These are phyloP conservation scores for Blastocladiella emersonii DNA, from an alignment of 371 early-diverging fungal genomes.

Conservation along the genomic window DNA sequence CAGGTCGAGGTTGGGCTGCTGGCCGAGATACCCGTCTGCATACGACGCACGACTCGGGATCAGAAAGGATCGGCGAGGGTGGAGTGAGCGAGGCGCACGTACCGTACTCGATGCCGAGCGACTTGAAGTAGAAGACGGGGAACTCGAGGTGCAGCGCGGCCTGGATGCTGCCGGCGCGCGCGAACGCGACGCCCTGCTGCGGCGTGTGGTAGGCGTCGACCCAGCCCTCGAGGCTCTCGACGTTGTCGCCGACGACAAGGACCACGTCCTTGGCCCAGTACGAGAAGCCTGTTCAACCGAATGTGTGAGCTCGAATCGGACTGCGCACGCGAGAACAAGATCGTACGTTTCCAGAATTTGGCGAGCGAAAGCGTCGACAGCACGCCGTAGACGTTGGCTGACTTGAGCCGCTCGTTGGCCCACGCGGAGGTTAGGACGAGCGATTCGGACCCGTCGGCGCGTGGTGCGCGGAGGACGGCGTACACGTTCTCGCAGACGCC, in stretches of 20 bases:
- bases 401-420: slow-evolving; percentile 13
- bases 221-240: slow-evolving; percentile 69
- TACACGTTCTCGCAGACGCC: slow-evolving; percentile 62
- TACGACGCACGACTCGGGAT: not conserved
- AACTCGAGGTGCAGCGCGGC: slow-evolving; percentile 81
- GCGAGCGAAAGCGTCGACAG: slow-evolving; percentile 58
- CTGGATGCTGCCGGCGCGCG: slow-evolving; percentile 68
- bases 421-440: slow-evolving; percentile 67
- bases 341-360: slow-evolving; percentile 51
- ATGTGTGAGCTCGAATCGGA: slow-evolving; percentile 9
- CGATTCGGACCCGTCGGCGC: slow-evolving; percentile 83
- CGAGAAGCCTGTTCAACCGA: slow-evolving; percentile 39
- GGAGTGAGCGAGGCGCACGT: slow-evolving; percentile 7
- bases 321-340: not conserved
- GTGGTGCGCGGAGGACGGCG: slow-evolving; percentile 66
- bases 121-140: slow-evolving; percentile 49
- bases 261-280: slow-evolving; percentile 89
- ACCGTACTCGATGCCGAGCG: slow-evolving; percentile 67
- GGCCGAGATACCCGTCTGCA: slow-evolving; percentile 80
- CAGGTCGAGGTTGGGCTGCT: slow-evolving; percentile 82
- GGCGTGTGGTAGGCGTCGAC: slow-evolving; percentile 79
- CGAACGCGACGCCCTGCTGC: slow-evolving; percentile 18
- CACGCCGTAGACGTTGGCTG: slow-evolving; percentile 63
- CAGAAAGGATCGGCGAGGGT: not conserved
- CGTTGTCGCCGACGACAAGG: slow-evolving; percentile 64